Conservation (phyloP, 2,329 filamentous ascomycete genomes). For the Cadophora sp. region DNA sequence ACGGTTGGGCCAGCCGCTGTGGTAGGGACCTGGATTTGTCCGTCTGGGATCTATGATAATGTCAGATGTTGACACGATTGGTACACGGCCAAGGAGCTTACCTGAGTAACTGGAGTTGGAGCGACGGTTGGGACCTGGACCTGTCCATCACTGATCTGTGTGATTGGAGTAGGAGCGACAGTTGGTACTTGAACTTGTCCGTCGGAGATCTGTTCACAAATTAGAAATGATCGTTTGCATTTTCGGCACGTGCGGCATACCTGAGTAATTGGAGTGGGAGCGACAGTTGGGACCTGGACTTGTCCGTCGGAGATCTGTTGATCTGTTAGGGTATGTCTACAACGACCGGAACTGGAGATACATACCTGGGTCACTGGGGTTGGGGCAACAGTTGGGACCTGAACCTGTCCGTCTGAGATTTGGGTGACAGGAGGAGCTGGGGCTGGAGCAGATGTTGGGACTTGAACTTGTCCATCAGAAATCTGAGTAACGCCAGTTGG, state of each 20-base stretch:
- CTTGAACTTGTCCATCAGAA: conserved; percentile 20
- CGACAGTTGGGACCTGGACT: conserved; percentile 33
- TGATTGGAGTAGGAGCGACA: neutral
- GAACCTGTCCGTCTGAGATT: conserved; percentile 46
- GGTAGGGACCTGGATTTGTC: conserved; percentile 41
- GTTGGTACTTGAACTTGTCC: neutral
- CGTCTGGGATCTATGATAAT: conserved; percentile 43
- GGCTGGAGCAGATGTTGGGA: neutral
- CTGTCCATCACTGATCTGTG: neutral
- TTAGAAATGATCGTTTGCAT: too few species aligned
- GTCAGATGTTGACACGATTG: conserved; percentile 13
- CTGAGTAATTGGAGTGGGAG: conserved; percentile 43
- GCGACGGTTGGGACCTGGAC: neutral
- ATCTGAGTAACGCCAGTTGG: conserved; percentile 38
- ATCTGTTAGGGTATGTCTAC: too few species aligned
- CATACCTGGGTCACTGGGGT: conserved; percentile 41
- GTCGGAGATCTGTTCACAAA: neutral
- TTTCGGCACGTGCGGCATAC: conserved; percentile 48
- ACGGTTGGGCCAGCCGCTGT: conserved; percentile 18
- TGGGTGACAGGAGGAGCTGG: conserved; percentile 35
- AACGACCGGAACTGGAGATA: too few species aligned
- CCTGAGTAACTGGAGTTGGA: neutral
- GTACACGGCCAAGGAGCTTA: too few species aligned
- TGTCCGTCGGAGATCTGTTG: conserved; percentile 47
- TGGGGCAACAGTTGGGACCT: conserved; percentile 30